Evolutionary conservation across 148 eudicot species (phyloP).

Genomic region (Rhododendron ovatum): DNA sequence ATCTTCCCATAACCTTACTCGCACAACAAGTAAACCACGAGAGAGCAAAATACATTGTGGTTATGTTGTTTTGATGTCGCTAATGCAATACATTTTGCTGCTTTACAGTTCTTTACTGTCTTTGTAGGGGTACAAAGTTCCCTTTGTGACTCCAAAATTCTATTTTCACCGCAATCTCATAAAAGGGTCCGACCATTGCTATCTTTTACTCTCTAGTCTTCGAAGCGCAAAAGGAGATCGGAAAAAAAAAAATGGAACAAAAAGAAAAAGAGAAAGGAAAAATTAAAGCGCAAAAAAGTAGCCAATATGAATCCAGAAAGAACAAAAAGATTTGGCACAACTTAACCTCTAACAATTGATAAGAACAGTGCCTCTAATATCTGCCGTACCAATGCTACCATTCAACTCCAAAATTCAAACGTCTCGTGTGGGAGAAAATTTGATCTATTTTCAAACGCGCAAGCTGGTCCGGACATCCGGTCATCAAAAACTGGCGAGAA

Average conservation of each 20-base stretch:
- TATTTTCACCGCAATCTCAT: not conserved
- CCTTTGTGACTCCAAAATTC: not conserved
- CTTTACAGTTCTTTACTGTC: conserved; percentile 6
- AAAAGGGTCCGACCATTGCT: not conserved
- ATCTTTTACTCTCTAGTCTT: not conserved
- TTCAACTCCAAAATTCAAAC: not conserved
- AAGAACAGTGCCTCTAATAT: not conserved
- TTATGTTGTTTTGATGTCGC: not conserved
- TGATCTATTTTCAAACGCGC: not conserved
- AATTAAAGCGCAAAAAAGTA: not conserved
- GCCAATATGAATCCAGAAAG: not conserved
- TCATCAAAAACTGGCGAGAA: not conserved
- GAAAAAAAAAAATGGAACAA: not conserved
- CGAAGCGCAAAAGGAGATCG: not conserved
- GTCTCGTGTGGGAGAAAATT: not conserved
- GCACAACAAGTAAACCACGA: not conserved
- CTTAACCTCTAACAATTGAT: not conserved
- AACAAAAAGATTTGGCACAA: not conserved
- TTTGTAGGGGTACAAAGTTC: conserved; percentile 4
- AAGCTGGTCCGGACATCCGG: not conserved
- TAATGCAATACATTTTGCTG: not conserved
- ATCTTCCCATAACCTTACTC: not conserved
- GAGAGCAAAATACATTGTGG: not conserved
- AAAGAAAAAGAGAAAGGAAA: not conserved
- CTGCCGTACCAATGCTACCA: too few relatives aligned